These are phyloP conservation scores for Linnemannia schmuckeri DNA, from an alignment of 192 early-diverging fungal species.

Conservation along the genomic window DNA sequence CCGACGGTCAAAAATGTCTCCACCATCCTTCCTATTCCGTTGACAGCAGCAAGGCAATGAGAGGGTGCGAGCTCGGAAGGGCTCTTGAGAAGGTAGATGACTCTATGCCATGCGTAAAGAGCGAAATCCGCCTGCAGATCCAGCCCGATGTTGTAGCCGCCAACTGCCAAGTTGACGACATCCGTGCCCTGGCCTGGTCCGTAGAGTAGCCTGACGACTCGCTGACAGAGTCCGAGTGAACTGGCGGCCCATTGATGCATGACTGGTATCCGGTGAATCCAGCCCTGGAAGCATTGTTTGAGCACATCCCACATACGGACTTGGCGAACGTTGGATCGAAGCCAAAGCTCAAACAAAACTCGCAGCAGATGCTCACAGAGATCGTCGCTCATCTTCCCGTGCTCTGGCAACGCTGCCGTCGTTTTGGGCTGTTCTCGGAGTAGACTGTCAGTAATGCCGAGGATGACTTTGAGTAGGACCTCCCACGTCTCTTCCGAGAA, in stretches of 20 bases:
- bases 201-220: constrained; percentile 77
- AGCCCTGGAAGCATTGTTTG: constrained; percentile 73
- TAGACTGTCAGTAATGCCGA: constrained; percentile 83
- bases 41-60: constrained; percentile 66
- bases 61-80: constrained; percentile 63
- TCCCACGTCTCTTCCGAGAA: constrained; percentile 86
- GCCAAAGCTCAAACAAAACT: constrained; percentile 86
- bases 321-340: constrained; percentile 72
- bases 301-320: constrained; percentile 87
- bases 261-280: constrained; percentile 82
- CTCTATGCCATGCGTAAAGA: constrained; percentile 80
- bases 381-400: constrained; percentile 77
- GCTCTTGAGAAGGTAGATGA: constrained; percentile 70
- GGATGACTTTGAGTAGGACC: constrained; percentile 82
- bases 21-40: constrained; percentile 69
- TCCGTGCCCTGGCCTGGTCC: constrained; percentile 75
- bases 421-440: constrained; percentile 66
- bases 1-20: constrained; percentile 63
- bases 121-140: constrained; percentile 75
- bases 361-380: constrained; percentile 79
- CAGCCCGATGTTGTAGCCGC: constrained; percentile 67
- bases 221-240: constrained; percentile 74
- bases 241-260: constrained; percentile 83
- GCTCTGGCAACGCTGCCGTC: constrained; percentile 33
- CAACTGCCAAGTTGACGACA: constrained; percentile 66